Base-by-base conservation (phyloP, 1,284 basidiomycete species). In the Hymenochaete sp. region DNA sequence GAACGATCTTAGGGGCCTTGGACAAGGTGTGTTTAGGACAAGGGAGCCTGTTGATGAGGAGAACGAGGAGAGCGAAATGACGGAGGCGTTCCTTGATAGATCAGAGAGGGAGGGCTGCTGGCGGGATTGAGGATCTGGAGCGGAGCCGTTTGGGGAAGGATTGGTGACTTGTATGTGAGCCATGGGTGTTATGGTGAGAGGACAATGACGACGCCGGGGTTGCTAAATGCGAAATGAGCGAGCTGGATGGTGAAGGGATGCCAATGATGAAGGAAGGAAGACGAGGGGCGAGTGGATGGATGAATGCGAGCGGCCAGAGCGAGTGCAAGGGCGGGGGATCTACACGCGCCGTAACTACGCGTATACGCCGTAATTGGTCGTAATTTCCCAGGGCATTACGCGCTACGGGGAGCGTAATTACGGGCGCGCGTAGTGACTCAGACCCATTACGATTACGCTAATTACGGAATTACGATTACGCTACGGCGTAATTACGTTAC, bases 61-160 rank as follows among this genome's bases (percentile, higher is more conserved):
- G 60, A 72, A 73, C 43, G 78, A 79, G 25, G 74, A 75, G 2
- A 81, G 82, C 10, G 75, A 77, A 47, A 85, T 82, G 56, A 82
- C 82, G 10, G 81, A 83, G 4, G 82, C 72, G 66, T 83, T 84
- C 59, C 82, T 73, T 66, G 77, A 80, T 46, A 85, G 70, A 58
- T 78, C 75, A 43, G 77, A 75, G 38, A 82, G 67, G 1, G 70
- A 67, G 8, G 71, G 67, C 9, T 35, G 32, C 8, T 35, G 32
- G 9, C 58, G 49, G 36, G 61, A 51, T 8, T 58, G 49, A 38
- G 61, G 51, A 24, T 65, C 65, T 24, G n/a, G n/a, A n/a, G n/a
- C n/a, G n/a, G n/a, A n/a, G n/a, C n/a, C n/a, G 24, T 65, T 65
- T 35, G 66, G 59, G 29, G 67, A 64, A 40, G 66, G 63, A 14